phyloP scores from a whole-genome alignment of 2,329 filamentous ascomycete species.

The Colletotrichum lini region DNA sequence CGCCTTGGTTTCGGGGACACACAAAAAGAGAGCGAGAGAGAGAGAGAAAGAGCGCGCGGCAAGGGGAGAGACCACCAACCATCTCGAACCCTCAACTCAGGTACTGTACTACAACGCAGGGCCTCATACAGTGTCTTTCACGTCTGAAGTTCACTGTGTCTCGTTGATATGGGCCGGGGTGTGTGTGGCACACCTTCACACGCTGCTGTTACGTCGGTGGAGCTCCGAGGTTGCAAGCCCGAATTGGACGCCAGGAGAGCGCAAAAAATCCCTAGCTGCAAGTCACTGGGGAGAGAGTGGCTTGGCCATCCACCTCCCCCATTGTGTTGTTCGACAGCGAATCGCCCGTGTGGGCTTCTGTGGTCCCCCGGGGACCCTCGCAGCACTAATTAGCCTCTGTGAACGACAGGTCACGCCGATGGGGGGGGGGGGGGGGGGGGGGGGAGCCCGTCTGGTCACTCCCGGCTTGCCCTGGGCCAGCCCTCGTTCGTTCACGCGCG shows the following conservation, averaged over 20 bases:
- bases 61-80: too few relatives aligned
- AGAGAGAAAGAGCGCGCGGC: background rate
- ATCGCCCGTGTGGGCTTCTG: constrained; percentile 37
- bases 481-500: constrained; percentile 23
- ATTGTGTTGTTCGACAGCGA: constrained; percentile 31
- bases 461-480: constrained; percentile 14
- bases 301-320: constrained; percentile 35
- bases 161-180: constrained; percentile 19
- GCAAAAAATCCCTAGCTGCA: constrained; percentile 42
- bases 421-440: background rate
- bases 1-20: constrained; percentile 28
- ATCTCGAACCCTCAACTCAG: constrained; percentile 4
- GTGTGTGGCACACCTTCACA: constrained; percentile 37
- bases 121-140: constrained; percentile 32
- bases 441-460: constrained; percentile 28
- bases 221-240: constrained; percentile 31
- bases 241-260: constrained; percentile 36
- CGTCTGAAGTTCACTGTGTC: constrained; percentile 23
- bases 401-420: constrained; percentile 38
- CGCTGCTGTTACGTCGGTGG: constrained; percentile 43
- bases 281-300: constrained; percentile 36
- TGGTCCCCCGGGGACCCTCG: constrained; percentile 32
- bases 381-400: constrained; percentile 29
- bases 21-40: background rate
- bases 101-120: constrained; percentile 20